Evolutionary conservation across 345 rosid species (phyloP), one percentile per base, ranked within the genome.

Genomic region (Xanthoceras sorbifolium): DNA sequence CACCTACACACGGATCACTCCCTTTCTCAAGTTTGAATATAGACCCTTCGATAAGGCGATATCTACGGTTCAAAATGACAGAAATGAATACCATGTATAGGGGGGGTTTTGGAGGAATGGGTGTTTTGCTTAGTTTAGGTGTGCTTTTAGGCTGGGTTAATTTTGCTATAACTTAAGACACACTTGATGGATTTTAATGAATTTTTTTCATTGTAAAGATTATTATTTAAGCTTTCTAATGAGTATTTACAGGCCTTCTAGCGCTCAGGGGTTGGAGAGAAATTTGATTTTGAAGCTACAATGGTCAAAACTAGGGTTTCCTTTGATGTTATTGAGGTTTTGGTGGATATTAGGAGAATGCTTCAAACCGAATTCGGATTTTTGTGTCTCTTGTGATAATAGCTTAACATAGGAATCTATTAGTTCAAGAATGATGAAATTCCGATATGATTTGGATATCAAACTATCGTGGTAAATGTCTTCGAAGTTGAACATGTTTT

Each of bases 81-180:
- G 11, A 60, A 61, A 64, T 40, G 59, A 71, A 63, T 31, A n/a
- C 29, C 76, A 54, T 34, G 79, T 69, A 81, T 85, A 48, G 75
- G 76, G 75, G 68, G 75, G 14, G 73, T 26, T 62, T 25, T 20
- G 69, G 64, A 54, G 10, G 64, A 25, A 61, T 50, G 60, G 70
- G 22, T 23, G 76, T 32, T 74, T 69, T 69, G 67, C 77, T 69
- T 69, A 69, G 81, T 69, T 78, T 85, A 71, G 86, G 87, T 94
- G 98, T 94, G 97, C 89, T 94, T 94, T 87, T 90, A 69, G 79
- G 74, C 75, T 84, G 20, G 71, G 83, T 83, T 87, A 5, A 77
- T 71, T 44, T 76, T 25, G 17, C 29, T 64, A 69, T 84, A 84
- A 81, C 83, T 88, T 61, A 60, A 71, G 28, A 1, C 78, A 1